Evolutionary conservation across 2,329 filamentous ascomycete genomes (phyloP).

Genomic region (Aspergillus sp.): DNA sequence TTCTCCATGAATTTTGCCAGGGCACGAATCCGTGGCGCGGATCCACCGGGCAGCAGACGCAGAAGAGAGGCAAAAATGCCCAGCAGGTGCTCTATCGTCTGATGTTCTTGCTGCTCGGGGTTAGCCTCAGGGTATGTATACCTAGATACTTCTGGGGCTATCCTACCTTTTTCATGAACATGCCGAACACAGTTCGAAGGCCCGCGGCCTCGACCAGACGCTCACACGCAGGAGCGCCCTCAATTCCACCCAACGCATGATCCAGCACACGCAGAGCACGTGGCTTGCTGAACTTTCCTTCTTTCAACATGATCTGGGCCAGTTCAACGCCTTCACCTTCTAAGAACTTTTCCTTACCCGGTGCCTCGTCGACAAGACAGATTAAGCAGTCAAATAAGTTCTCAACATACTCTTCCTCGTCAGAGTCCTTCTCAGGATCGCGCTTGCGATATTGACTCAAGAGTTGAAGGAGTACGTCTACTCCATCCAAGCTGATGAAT

Average conservation of each 20-base stretch:
- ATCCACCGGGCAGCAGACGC: constrained; percentile 72
- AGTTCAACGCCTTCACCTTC: constrained; percentile 91
- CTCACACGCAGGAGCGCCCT: constrained; percentile 64
- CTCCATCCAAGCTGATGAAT: constrained; percentile 65
- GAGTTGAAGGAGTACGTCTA: constrained; percentile 78
- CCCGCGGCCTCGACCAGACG: constrained; percentile 79
- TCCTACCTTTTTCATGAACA: constrained; percentile 74
- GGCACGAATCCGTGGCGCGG: constrained; percentile 73
- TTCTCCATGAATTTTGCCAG: constrained; percentile 96
- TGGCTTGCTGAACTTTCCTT: constrained; percentile 78
- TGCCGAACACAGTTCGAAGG: constrained; percentile 77
- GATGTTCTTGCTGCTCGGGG: constrained; percentile 54
- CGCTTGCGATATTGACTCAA: constrained; percentile 80
- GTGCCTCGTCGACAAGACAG: constrained; percentile 70
- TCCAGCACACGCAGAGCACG: constrained; percentile 79
- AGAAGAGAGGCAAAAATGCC: constrained; percentile 82
- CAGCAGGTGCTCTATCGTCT: constrained; percentile 74
- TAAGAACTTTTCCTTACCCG: constrained; percentile 77
- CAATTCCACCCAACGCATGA: constrained; percentile 66
- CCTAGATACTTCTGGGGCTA: background rate
- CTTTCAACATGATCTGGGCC: constrained; percentile 84
- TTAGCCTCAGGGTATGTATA: constrained; percentile 14
- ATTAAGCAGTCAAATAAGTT: constrained; percentile 87
- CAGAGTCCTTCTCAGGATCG: constrained; percentile 78
- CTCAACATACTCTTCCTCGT: constrained; percentile 93